A percentile compares a stretch with the other conserved stretches of the same genome.
These are phyloP conservation scores for Podospora bellae-mahoneyi DNA, from an alignment of 495 filamentous ascomycete species.

Conservation along the genomic window DNA sequence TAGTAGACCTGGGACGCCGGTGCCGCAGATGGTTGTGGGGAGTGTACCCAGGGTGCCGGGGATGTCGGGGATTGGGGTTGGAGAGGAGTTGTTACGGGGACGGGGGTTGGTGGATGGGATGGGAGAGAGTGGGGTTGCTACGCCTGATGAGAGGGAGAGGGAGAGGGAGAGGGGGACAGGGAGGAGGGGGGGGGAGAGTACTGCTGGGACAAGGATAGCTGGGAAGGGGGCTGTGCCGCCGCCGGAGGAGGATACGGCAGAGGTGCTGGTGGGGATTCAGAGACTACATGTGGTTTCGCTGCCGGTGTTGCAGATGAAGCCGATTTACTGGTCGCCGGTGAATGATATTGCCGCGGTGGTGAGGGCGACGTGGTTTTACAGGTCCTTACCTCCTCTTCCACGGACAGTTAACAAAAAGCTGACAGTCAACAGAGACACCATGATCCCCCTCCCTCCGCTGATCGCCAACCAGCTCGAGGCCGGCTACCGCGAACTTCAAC, in stretches of 20 bases:
- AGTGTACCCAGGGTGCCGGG: conserved; percentile 30
- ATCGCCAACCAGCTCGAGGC: conserved; percentile 89
- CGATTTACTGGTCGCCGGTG: conserved; percentile 97
- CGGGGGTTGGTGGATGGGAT: conserved; percentile 31
- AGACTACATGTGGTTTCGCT: conserved; percentile 62
- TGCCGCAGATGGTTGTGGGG: conserved; percentile 7
- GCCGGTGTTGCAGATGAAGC: conserved; percentile 74
- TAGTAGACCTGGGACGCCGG: not conserved
- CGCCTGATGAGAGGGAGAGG: conserved; percentile 1
- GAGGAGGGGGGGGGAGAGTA: conserved; percentile 21
- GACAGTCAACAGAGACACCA: conserved; percentile 59
- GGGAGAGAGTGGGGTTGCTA: not conserved
- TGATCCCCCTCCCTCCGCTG: conserved; percentile 82
- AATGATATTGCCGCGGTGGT: conserved; percentile 81
- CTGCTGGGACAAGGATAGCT: not conserved
- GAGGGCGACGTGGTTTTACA: conserved; percentile 94
- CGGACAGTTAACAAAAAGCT: conserved; percentile 6
- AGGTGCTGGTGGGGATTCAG: conserved; percentile 72
- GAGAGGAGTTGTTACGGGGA: conserved; percentile 42
- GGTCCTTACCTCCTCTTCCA: conserved; percentile 8
- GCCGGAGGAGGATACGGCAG: conserved; percentile 31
- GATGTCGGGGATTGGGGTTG: conserved; percentile 42
- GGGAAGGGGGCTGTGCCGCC: not conserved
- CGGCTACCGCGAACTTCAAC: conserved; percentile 79
- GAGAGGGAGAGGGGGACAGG: conserved; percentile 14